Base-by-base conservation (phyloP, 2,329 filamentous ascomycete genomes). In the Metarhizium sp. region DNA sequence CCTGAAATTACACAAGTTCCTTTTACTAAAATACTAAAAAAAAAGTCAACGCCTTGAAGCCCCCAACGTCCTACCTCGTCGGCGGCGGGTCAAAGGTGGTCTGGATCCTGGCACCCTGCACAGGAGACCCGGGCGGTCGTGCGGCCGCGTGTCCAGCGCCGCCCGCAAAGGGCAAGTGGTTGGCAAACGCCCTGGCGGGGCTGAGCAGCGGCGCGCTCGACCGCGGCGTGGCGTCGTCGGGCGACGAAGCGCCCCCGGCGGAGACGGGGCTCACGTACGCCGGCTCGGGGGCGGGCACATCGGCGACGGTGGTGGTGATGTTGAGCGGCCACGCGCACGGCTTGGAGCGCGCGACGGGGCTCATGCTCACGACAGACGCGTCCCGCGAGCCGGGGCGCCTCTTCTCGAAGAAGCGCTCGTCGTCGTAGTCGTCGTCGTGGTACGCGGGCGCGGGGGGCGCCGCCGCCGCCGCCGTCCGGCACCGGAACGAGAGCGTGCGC, bases 401-500 rank as follows among this genome's bases (percentile, higher is more conserved):
- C 13, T 57, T 18, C 2, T 29, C 49, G 42, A 51, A 52, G 38
- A 57, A 57, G 20, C 32, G 30, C 34, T 55, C 57, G 29, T 58
- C 50, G 38, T 51, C 42, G 18, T 53, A 25, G 42, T 52, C 48
- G 20, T 55, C 45, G 20, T 50, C 4, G 10, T 43, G 14, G n/a
- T 25, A 36, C 8, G 53, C 20, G 11, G 38, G 20, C 25, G 46
- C 29, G 18, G 16, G 52, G 73, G 0, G 76, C 73, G 56, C 78
- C 75, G 25, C 25, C 3, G 25, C 25, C 25, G 25, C 25, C 25
- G 25, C 25, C 25, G 25, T 25, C 25, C 4, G 25, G 66, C 78
- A 80, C 36, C 73, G 73, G 65, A 80, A 81, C 2, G 75, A 78
- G 32, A 80, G 69, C 7, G 51, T 48, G 25, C 4, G 75, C 72